Evolutionary conservation across 306 rosid species (phyloP), one percentile per base, ranked within the genome.

Genomic region (Purshia tridentata): DNA sequence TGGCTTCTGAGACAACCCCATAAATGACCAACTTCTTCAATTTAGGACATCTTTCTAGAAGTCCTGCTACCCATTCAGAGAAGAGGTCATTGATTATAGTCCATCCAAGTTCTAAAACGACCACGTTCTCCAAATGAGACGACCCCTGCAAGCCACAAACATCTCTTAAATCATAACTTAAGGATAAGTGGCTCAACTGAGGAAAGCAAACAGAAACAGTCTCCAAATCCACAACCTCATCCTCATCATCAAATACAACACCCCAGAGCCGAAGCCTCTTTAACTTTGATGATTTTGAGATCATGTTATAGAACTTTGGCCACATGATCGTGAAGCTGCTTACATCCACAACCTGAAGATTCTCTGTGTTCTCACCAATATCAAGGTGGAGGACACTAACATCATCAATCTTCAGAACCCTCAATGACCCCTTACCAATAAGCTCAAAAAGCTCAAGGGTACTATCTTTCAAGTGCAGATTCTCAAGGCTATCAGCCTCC

Each of bases 31-130:
- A 58, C 48, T 78, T 90, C 78, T 81, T 86, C 82, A 93, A 71
- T 60, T 83, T 86, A 35, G 93, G 98, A 75, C 97, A 90, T 68
- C 90, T 81, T 78, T 84, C 91, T 70, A 87, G 77, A 61, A 87
- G 84, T 55, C 89, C 92, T 16, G 79, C 90, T 16, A 93, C 93
- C 97, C 96, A 93, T 5, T 67, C 86, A 3, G 91, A 80, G 88
- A 90, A 90, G 45, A 88, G 84, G 66, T 90, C 97, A 74, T 69
- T 87, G 45, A 93, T 84, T 63, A 66, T 53, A 20, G 86, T 90
- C 98, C 97, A 93, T 35, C 97, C 98, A 53, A 93, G 90, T 74
- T 93, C 96, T 63, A 93, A 82, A 60, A 88, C 86, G 60, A 67
- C 80, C 81, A 90, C 88, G 74, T 88, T 87, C 81, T 55, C 77